phyloP scores from a whole-genome alignment of 768 basidiomycete species.

The Mycena galericulata region DNA sequence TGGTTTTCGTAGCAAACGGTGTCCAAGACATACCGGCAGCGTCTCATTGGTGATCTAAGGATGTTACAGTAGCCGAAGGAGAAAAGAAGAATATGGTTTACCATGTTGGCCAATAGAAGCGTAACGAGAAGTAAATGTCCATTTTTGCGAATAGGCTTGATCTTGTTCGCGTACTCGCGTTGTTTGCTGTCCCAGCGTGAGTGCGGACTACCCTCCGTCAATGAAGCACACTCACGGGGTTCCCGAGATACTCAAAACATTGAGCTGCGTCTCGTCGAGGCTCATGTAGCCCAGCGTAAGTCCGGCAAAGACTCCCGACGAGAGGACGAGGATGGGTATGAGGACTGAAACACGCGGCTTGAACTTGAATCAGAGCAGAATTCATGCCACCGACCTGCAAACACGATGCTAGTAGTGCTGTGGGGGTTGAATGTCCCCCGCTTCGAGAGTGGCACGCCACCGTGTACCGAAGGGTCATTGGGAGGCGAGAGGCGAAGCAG shows the following conservation, averaged over 20 bases:
- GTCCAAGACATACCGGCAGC: conserved; percentile 59
- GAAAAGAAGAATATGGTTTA: conserved; percentile 67
- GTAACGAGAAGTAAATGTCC: conserved; percentile 88
- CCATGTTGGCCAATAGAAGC: conserved; percentile 90
- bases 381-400: conserved; percentile 40
- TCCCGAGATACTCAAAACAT: conserved; percentile 87
- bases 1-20: no score
- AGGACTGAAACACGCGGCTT: conserved; percentile 50
- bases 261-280: conserved; percentile 91
- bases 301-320: conserved; percentile 92
- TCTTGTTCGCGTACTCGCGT: conserved; percentile 83
- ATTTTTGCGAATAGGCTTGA: conserved; percentile 87
- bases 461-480: conserved; percentile 21
- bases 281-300: conserved; percentile 94
- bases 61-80: neutral
- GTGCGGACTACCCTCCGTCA: conserved; percentile 1
- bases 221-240: conserved; percentile 67
- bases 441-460: conserved; percentile 34
- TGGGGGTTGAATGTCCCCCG: conserved; percentile 48
- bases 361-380: neutral
- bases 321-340: conserved; percentile 85
- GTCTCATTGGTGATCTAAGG: conserved; percentile 53
- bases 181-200: conserved; percentile 67
- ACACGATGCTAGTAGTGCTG: conserved; percentile 49
- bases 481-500: conserved; percentile 43